Evolutionary conservation across 257 asterid genomes (phyloP).

Genomic region (Solanum ossicruentum): DNA sequence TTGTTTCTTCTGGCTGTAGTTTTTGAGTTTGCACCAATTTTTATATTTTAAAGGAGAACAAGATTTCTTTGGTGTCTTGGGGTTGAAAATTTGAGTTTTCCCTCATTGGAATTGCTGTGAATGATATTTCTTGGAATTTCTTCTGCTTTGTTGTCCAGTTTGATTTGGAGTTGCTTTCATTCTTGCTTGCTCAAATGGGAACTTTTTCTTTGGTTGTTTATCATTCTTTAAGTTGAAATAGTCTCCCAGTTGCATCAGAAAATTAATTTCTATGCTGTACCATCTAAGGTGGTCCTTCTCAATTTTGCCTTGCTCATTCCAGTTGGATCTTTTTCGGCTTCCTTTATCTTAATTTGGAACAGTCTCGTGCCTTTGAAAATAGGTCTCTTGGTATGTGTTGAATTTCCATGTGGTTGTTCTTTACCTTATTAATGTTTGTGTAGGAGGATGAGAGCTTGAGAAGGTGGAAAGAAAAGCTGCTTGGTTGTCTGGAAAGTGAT

Average conservation of each 20-base stretch:
- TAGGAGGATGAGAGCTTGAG: slow-evolving; percentile 75
- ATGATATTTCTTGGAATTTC: not conserved
- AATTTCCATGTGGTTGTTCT: not conserved
- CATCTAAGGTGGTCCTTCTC: not conserved
- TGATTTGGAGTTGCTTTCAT: not conserved
- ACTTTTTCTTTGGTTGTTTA: not conserved
- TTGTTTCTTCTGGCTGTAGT: not conserved
- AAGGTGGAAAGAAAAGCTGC: slow-evolving; percentile 81
- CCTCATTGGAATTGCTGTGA: not conserved
- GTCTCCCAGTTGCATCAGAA: not conserved
- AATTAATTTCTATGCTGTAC: not conserved
- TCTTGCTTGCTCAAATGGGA: not conserved
- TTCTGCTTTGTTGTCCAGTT: not conserved
- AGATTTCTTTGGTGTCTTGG: not conserved
- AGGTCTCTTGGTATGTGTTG: not conserved
- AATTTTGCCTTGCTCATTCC: not conserved
- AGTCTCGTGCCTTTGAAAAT: not conserved
- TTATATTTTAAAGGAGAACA: not conserved
- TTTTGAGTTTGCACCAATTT: not conserved
- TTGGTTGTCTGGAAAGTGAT: slow-evolving; percentile 67
- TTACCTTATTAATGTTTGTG: not conserved
- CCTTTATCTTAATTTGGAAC: not conserved
- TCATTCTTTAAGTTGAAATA: not conserved
- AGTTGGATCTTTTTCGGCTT: not conserved
- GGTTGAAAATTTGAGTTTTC: not conserved